Evolutionary conservation across 169 alveolate species (phyloP).

Genomic region (Cryptosporidium xiaoi): DNA sequence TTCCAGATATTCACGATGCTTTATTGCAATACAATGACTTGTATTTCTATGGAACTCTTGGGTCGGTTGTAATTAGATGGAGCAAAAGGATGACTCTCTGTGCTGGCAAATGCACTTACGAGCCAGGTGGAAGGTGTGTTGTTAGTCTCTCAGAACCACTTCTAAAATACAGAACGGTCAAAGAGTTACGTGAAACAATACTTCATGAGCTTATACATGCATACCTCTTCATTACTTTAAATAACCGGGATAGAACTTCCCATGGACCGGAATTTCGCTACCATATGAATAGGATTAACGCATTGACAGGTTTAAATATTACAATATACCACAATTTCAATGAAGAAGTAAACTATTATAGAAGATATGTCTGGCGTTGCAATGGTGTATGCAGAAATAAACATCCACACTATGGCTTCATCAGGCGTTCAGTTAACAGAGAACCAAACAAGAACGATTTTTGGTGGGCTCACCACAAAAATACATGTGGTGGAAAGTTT

Average conservation of each 20-base stretch:
- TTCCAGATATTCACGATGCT: slow-evolving; percentile 84
- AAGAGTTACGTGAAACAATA: slow-evolving; percentile 92
- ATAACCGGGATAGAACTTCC: slow-evolving; percentile 83
- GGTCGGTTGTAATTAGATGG: slow-evolving; percentile 88
- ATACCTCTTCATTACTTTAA: slow-evolving; percentile 86
- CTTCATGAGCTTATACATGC: slow-evolving; percentile 98
- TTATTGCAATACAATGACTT: slow-evolving; percentile 83
- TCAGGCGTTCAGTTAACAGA: slow-evolving; percentile 88
- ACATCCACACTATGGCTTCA: slow-evolving; percentile 93
- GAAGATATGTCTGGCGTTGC: slow-evolving; percentile 94
- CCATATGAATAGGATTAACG: slow-evolving; percentile 90
- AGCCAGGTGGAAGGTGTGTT: slow-evolving; percentile 87
- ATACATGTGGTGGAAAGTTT: slow-evolving; percentile 60
- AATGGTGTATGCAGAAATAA: slow-evolving; percentile 90
- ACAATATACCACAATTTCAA: slow-evolving; percentile 90
- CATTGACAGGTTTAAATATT: slow-evolving; percentile 89
- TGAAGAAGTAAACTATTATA: slow-evolving; percentile 91
- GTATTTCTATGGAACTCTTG: slow-evolving; percentile 85
- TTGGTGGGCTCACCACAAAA: slow-evolving; percentile 48
- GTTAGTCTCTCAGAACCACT: slow-evolving; percentile 92
- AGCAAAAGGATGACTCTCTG: slow-evolving; percentile 91
- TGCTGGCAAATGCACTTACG: slow-evolving; percentile 91
- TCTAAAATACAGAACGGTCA: slow-evolving; percentile 88
- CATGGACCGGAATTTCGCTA: slow-evolving; percentile 91
- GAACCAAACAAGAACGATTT: slow-evolving; percentile 28